Conservation (phyloP, 2,329 filamentous ascomycete genomes). For the Penicillium sp. region DNA sequence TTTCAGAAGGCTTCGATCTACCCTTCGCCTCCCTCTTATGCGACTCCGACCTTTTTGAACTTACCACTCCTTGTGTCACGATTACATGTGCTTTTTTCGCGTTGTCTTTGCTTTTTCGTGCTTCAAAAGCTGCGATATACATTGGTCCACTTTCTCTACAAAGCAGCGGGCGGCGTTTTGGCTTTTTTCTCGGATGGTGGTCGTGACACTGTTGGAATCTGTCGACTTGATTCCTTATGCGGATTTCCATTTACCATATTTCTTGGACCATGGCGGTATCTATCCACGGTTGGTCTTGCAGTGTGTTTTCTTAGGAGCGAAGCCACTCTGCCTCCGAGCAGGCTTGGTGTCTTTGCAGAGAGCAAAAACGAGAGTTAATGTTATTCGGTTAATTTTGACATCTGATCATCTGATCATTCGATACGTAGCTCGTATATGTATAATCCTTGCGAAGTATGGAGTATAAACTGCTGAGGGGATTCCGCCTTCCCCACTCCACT, state of each 20-base stretch:
- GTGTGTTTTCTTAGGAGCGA: slow-evolving; percentile 2
- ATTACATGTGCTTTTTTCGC: slow-evolving; percentile 4
- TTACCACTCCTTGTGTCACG: slow-evolving; percentile 10
- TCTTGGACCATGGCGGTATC: slow-evolving; percentile 4
- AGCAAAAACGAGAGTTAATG: slow-evolving; percentile 2
- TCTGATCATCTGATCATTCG: no score
- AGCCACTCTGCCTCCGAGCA: slow-evolving; percentile 2
- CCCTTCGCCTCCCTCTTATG: slow-evolving; percentile 1
- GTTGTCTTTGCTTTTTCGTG: slow-evolving; percentile 3
- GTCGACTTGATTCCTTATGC: background rate
- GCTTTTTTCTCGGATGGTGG: slow-evolving; percentile 7
- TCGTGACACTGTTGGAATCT: slow-evolving; percentile 7
- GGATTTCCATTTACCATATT: background rate
- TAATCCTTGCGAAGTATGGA: no score
- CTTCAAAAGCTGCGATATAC: slow-evolving; percentile 14
- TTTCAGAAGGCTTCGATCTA: slow-evolving; percentile 11
- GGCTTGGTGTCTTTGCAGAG: slow-evolving; percentile 3
- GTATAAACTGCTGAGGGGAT: background rate
- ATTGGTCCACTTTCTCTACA: slow-evolving; percentile 10
- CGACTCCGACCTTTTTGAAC: slow-evolving; percentile 2
- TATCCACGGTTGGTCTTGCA: slow-evolving; percentile 8
- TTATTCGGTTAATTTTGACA: background rate
- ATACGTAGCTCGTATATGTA: no score
- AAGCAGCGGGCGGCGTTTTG: slow-evolving; percentile 24
- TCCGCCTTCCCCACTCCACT: slow-evolving; percentile 1